A percentile compares a stretch with the other conserved stretches of the same genome.
Conservation (phyloP, 257 asterid species). For the Solanum appendiculatum region DNA sequence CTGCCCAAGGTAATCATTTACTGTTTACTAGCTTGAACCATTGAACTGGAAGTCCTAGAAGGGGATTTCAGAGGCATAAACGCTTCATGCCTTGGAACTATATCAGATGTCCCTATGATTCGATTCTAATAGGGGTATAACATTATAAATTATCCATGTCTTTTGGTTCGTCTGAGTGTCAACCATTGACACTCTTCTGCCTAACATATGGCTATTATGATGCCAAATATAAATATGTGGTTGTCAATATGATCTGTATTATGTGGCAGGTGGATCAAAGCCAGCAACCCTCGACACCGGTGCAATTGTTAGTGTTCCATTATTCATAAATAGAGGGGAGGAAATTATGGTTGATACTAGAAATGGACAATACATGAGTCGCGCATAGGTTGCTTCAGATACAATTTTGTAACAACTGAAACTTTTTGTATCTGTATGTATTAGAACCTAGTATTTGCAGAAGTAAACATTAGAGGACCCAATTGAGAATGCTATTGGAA, state of each 20-base stretch:
- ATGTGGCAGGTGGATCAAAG: constrained; percentile 79
- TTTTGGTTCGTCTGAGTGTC: neutral
- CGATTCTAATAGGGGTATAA: neutral
- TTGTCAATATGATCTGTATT: neutral
- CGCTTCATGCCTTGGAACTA: neutral
- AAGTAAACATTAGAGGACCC: neutral
- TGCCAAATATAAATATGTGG: neutral
- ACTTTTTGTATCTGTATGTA: neutral
- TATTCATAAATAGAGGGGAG: constrained; percentile 58
- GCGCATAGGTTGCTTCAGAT: constrained; percentile 37
- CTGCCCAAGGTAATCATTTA: constrained; percentile 73
- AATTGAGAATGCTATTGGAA: neutral
- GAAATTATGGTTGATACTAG: constrained; percentile 76
- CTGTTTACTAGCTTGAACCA: neutral
- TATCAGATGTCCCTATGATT: neutral
- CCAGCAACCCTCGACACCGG: constrained; percentile 88
- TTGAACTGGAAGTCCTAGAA: neutral
- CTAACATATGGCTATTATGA: neutral
- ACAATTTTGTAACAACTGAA: constrained; percentile 3
- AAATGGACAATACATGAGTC: constrained; percentile 94
- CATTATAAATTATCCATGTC: neutral
- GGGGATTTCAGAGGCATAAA: neutral
- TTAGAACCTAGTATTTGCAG: neutral
- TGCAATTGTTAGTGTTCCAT: constrained; percentile 79
- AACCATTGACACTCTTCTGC: neutral